A percentile compares a stretch with the other conserved stretches of the same genome.
Conservation (phyloP, 805 yeast species). For the Pichia heedii region DNA sequence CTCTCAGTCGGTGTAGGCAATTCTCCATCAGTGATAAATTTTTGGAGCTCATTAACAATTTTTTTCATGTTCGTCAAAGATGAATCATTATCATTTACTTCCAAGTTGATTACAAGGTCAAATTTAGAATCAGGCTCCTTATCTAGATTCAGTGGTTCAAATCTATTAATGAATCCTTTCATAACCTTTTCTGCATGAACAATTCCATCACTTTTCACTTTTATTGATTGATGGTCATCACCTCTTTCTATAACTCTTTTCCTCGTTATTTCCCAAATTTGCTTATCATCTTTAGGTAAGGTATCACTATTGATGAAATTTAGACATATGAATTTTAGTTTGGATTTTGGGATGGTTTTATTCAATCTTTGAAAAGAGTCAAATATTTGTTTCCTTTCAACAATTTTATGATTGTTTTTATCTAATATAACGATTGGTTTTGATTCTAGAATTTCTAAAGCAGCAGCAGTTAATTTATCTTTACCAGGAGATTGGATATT, state of each 20-base stretch:
- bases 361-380: slow-evolving; percentile 38
- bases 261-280: slow-evolving; percentile 44
- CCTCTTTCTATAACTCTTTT: slow-evolving; percentile 62
- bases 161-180: slow-evolving; percentile 63
- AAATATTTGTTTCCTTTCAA: slow-evolving; percentile 64
- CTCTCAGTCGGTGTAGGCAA: slow-evolving; percentile 32
- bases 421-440: slow-evolving; percentile 59
- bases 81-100: slow-evolving; percentile 33
- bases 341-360: slow-evolving; percentile 35
- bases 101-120: slow-evolving; percentile 55
- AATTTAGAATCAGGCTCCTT: slow-evolving; percentile 56
- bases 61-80: slow-evolving; percentile 40
- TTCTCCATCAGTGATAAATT: slow-evolving; percentile 36
- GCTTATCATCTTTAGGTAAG: slow-evolving; percentile 14
- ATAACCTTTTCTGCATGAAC: slow-evolving; percentile 51
- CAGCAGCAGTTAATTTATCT: slow-evolving; percentile 38
- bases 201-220: slow-evolving; percentile 38
- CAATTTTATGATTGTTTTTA: slow-evolving; percentile 66
- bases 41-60: slow-evolving; percentile 32
- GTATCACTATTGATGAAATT: slow-evolving; percentile 44
- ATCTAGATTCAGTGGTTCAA: slow-evolving; percentile 44
- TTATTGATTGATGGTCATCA: slow-evolving; percentile 81
- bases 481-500: slow-evolving; percentile 45
- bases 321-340: slow-evolving; percentile 54
- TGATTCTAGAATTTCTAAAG: slow-evolving; percentile 34